phyloP scores from a whole-genome alignment of 257 asterid species.

The Solanum chiquidenum region DNA sequence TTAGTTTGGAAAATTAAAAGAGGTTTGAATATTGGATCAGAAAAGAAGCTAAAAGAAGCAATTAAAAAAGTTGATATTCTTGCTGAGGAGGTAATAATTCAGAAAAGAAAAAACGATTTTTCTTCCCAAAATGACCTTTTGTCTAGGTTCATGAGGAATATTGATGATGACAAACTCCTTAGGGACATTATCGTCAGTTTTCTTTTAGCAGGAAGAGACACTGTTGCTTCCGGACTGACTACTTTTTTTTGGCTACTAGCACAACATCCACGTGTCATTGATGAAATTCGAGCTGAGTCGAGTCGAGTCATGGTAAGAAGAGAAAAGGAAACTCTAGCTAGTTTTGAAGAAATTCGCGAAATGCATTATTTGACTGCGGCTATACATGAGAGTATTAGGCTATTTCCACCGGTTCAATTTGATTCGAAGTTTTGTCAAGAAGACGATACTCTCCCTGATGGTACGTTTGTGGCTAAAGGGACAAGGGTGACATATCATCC shows the following conservation, averaged over 20 bases:
- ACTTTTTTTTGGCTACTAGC: slow-evolving; percentile 47
- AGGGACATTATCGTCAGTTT: slow-evolving; percentile 63
- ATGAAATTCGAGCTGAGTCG: slow-evolving; percentile 23
- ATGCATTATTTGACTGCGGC: slow-evolving; percentile 62
- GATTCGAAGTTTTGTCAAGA: slow-evolving; percentile 57
- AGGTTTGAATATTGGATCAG: slow-evolving; percentile 46
- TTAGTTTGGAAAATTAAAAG: slow-evolving; percentile 58
- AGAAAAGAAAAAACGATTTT: slow-evolving; percentile 11
- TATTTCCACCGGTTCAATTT: slow-evolving; percentile 76
- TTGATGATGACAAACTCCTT: slow-evolving; percentile 39
- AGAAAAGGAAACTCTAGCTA: not conserved
- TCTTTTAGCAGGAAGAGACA: slow-evolving; percentile 71
- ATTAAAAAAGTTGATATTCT: slow-evolving; percentile 26
- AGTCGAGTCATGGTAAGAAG: slow-evolving; percentile 15
- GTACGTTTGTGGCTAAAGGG: slow-evolving; percentile 27
- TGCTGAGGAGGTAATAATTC: slow-evolving; percentile 18
- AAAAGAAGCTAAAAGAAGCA: slow-evolving; percentile 45
- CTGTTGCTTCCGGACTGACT: slow-evolving; percentile 58
- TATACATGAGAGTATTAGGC: slow-evolving; percentile 54
- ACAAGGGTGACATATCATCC: slow-evolving; percentile 39
- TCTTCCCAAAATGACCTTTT: slow-evolving; percentile 23
- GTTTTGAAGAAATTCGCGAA: slow-evolving; percentile 22
- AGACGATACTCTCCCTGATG: slow-evolving; percentile 58
- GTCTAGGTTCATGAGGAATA: slow-evolving; percentile 48
- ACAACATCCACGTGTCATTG: slow-evolving; percentile 6